Evolutionary conservation across 2,329 filamentous ascomycete genomes (phyloP), one percentile per base, ranked within the genome.

Genomic region (Geosmithia putterillii): DNA sequence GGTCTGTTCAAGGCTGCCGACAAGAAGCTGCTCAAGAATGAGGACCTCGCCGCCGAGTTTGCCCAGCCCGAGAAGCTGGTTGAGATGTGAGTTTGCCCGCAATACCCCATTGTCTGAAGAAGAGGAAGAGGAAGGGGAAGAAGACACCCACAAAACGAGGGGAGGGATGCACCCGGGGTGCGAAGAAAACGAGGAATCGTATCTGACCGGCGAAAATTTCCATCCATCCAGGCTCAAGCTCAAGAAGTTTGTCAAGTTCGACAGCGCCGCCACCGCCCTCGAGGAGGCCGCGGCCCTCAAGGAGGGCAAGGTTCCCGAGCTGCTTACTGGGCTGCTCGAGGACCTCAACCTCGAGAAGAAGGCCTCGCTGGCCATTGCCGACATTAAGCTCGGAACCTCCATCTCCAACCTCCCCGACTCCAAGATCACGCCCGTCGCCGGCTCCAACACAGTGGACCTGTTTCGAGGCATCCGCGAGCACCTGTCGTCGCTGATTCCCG

Each of bases 321-420:
- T 92, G 64, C 75, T 98, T 49, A 72, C 84, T 43, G 76, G 74
- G 53, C 77, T 98, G 48, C 81, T 98, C 53, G 80, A 94, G 53
- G 81, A 83, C 43, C 81, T 96, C 65, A 95, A 95, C 70, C 84
- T 94, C 61, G 92, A 98, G 76, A 94, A 94, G 73, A 96, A 98
- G 71, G 82, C 86, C 37, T 94, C 89, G 18, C 75, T 98, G 52
- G 90, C 88, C 45, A 90, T 98, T 50, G 87, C 88, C 51, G 92
- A 98, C 60, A 82, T 86, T 47, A 95, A 94, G 68, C 78, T 98
- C 51, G 86, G 86, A 54, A 86, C 83, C 58, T 81, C 92, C 47
- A 95, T 98, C 67, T 84, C 86, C 61, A 92, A 95, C 68, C 74
- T 98, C 41, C 88, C 92, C 43, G 79, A 86, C 42, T 77, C 96